Percentiles rank a stretch among this genome's conserved stretches.
phyloP scores from a whole-genome alignment of 441 rosid genomes.

The Bocquillonia castaneifolia region DNA sequence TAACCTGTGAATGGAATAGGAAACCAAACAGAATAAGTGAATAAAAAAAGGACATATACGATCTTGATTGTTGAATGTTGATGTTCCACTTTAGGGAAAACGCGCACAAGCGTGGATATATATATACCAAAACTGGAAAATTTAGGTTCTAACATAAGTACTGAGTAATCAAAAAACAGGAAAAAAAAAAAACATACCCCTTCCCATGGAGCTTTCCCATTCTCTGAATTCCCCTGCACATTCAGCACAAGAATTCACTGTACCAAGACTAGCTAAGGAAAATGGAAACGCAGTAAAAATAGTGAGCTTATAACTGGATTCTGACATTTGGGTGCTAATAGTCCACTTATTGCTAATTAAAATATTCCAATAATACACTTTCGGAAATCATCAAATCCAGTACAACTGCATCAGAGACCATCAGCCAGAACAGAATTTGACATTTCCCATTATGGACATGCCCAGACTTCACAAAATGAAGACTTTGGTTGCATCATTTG shows the following conservation, averaged over 20 bases:
- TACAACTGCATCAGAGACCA: not conserved
- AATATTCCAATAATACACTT: not conserved
- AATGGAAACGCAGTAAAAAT: not conserved
- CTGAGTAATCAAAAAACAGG: not conserved
- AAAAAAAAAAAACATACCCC: constrained; percentile 41
- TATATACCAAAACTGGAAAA: not conserved
- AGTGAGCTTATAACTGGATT: not conserved
- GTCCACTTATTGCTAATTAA: not conserved
- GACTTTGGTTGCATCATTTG: not conserved
- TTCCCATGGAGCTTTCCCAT: constrained; percentile 78
- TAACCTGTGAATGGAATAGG: constrained; percentile 45
- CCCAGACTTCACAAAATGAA: constrained; percentile 2
- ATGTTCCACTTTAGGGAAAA: not conserved
- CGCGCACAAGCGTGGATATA: not conserved
- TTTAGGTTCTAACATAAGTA: not conserved
- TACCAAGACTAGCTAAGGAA: constrained; percentile 1
- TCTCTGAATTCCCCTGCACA: constrained; percentile 55
- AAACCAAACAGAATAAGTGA: not conserved
- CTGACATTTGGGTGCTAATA: not conserved
- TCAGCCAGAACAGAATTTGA: not conserved
- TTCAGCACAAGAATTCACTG: not conserved
- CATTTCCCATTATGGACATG: not conserved
- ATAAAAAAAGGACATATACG: not conserved
- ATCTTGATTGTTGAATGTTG: too few relatives aligned
- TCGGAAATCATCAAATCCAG: not conserved